Evolutionary conservation across 2,329 filamentous ascomycete genomes (phyloP).

Genomic region (Botrytis byssoidea): DNA sequence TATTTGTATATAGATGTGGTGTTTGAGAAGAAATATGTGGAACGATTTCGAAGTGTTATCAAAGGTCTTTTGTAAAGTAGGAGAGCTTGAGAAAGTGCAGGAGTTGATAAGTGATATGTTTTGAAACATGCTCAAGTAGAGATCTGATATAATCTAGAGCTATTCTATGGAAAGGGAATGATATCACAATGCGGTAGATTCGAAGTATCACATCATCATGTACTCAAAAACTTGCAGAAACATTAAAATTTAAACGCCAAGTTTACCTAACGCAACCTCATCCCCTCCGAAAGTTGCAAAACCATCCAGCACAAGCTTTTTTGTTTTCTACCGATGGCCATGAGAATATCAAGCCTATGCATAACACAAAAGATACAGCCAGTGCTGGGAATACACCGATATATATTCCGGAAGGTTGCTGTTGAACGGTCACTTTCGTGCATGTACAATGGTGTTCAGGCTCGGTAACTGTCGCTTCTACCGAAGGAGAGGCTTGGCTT

Average conservation of each 20-base stretch:
- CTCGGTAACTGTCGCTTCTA: neutral
- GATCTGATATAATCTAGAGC: fast-evolving
- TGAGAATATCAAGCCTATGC: neutral
- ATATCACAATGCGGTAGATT: neutral
- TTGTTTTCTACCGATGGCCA: neutral
- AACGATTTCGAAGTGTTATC: neutral
- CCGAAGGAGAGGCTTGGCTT: neutral
- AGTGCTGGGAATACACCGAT: neutral
- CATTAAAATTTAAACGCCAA: neutral
- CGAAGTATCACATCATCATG: fast-evolving
- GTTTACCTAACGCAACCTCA: neutral
- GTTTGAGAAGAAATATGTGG: neutral
- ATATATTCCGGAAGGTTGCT: neutral
- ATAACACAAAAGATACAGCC: neutral
- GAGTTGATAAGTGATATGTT: neutral
- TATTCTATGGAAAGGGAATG: fast-evolving
- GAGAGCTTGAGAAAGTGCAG: neutral
- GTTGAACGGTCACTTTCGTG: neutral
- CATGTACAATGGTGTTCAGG: neutral
- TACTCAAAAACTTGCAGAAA: neutral
- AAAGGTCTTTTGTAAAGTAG: neutral
- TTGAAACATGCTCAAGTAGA: neutral
- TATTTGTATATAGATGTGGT: neutral
- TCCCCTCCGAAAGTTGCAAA: neutral
- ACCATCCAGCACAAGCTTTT: neutral